Evolutionary conservation across 345 rosid genomes (phyloP), one percentile per base, ranked within the genome.

Genomic region (Lepidium didymum): DNA sequence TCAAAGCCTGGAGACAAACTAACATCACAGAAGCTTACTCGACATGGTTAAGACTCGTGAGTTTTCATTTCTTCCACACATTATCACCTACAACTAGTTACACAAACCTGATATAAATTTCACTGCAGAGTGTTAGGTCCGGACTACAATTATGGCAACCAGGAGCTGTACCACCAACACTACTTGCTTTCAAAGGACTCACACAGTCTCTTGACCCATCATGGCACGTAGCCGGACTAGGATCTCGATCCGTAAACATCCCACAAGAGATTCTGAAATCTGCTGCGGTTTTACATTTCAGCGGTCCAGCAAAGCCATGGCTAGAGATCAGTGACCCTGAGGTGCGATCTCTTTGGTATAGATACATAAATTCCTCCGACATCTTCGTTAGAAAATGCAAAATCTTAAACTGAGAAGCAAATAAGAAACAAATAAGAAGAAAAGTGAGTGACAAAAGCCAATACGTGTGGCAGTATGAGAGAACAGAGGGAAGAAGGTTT

Each of bases 271-370:
- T 68, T 21, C 14, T 85, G 29, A 81, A 83, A 67, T 67, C 84
- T 64, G 93, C 93, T 10, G 90, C 90, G 6, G 90, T 92, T 73
- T 64, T 92, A 78, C 98, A 92, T 83, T 92, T 90, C 63, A 90
- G 86, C 35, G 96, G 96, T 58, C 98, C 95, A 42, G 96, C 96
- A 29, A 92, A 92, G 70, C 97, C 98, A 15, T 92, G 98, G 98
- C 89, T 92, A 6, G 92, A 84, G 79, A 86, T 90, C 16, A 88
- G 96, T 36, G 80, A 80, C 50, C 75, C 85, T 5, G 85, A 85
- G 80, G 78, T 83, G 38, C 83, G 87, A 73, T 78, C 79, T 70
- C 63, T 82, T 13, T 93, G 98, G 98, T 86, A 62, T 72, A 77
- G 78, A 50, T 85, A 90, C 59, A 75, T 92, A 65, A 86, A 90